Conservation (phyloP, 345 rosid species). For the Linum lewisii region DNA sequence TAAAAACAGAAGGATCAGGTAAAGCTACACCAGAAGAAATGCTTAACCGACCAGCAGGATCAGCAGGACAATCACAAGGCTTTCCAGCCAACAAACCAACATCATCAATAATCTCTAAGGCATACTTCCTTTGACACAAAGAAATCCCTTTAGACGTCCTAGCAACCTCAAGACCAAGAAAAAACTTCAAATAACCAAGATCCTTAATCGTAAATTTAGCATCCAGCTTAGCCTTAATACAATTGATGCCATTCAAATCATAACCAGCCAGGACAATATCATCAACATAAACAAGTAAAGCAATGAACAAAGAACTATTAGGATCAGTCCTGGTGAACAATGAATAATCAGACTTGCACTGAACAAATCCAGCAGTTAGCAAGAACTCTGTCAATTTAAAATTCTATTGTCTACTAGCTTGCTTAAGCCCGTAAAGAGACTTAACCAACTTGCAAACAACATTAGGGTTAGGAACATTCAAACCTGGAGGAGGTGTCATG, state of each 20-base stretch:
- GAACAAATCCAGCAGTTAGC: not conserved
- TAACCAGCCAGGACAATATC: not conserved
- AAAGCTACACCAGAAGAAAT: not conserved
- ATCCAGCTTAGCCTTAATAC: no score
- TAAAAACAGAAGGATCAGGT: not conserved
- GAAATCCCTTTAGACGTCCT: not conserved
- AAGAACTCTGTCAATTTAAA: not conserved
- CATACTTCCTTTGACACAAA: not conserved
- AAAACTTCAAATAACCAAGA: no score
- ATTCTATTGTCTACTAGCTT: not conserved
- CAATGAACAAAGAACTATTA: not conserved
- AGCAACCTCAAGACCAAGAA: not conserved
- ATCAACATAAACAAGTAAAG: not conserved
- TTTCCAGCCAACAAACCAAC: not conserved
- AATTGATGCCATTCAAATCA: not conserved
- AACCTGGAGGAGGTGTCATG: not conserved
- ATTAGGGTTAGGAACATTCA: not conserved
- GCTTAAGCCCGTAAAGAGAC: not conserved
- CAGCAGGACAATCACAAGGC: not conserved
- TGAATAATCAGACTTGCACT: not conserved
- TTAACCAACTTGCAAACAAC: not conserved
- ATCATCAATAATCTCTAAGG: not conserved
- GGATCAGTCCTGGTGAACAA: not conserved
- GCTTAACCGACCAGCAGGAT: not conserved
- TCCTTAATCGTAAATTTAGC: no score